phyloP scores from a whole-genome alignment of 176 grass and related monocot genomes.

The Hordeum marinum region DNA sequence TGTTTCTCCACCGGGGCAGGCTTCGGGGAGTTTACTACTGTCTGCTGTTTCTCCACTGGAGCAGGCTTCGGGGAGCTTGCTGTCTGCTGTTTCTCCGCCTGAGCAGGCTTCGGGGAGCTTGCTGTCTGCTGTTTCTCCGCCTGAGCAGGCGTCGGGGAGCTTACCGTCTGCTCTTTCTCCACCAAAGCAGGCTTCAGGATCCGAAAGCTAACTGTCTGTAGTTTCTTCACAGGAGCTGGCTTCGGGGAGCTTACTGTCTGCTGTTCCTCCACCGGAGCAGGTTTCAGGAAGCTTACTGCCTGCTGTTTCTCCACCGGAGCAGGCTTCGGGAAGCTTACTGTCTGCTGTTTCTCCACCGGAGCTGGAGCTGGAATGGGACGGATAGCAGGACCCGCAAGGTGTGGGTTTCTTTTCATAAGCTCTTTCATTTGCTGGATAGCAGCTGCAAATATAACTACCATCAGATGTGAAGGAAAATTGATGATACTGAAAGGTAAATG shows the following conservation, averaged over 20 bases:
- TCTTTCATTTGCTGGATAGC: slow-evolving; percentile 51
- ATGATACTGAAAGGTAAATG: not conserved
- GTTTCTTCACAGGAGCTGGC: not conserved
- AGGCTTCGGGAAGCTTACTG: not conserved
- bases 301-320: not conserved
- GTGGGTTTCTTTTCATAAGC: slow-evolving; percentile 30
- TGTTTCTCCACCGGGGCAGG: not conserved
- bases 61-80: not conserved
- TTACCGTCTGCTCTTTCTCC: not conserved
- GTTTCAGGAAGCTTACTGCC: not conserved
- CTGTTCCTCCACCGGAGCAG: not conserved
- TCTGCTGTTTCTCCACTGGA: not conserved
- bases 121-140: not conserved
- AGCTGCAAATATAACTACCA: slow-evolving; percentile 27
- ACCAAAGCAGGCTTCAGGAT: not conserved
- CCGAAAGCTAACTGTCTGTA: not conserved
- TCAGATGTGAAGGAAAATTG: not conserved
- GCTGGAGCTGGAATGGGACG: not conserved
- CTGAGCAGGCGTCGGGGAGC: not conserved
- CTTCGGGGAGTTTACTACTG: not conserved
- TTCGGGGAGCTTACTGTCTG: too few species aligned
- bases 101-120: not conserved
- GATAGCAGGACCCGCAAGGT: not conserved
- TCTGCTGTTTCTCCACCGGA: not conserved
- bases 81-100: not conserved